phyloP scores from a whole-genome alignment of 1,139 yeast genomes.

The Lodderomyces jiufengensis region DNA sequence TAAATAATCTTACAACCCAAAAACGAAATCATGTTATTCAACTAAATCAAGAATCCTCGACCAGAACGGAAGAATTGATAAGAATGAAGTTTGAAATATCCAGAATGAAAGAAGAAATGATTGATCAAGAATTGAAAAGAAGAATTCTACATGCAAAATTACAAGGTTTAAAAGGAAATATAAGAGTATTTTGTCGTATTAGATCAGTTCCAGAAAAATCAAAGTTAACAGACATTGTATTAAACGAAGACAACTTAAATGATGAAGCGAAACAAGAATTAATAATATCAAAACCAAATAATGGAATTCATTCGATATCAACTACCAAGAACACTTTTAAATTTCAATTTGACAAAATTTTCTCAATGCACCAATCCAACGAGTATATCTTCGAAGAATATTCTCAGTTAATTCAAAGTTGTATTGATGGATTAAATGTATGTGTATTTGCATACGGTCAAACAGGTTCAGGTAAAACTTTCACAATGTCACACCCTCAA shows the following conservation, averaged over 20 bases:
- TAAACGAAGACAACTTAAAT: conserved; percentile 47
- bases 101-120: conserved; percentile 16
- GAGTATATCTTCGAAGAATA: conserved; percentile 74
- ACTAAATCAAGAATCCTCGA: not conserved
- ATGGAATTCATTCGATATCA: conserved; percentile 3
- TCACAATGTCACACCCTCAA: conserved; percentile 71
- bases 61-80: conserved; percentile 4
- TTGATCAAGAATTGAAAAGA: conserved; percentile 28
- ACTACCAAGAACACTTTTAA: conserved; percentile 20
- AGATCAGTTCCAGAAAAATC: conserved; percentile 50
- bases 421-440: conserved; percentile 86
- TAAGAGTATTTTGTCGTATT: conserved; percentile 84
- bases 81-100: conserved; percentile 16
- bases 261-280: conserved; percentile 50
- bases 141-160: conserved; percentile 69
- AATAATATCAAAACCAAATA: conserved; percentile 26
- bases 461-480: conserved; percentile 95
- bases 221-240: conserved; percentile 31
- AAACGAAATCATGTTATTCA: not conserved
- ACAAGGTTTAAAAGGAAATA: conserved; percentile 89
- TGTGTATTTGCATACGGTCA: conserved; percentile 98
- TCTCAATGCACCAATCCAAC: conserved; percentile 53
- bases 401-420: conserved; percentile 83
- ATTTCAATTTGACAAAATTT: conserved; percentile 79
- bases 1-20: not conserved